A percentile compares a stretch with the other conserved stretches of the same genome.
These are phyloP conservation scores for Lactarius sanguifluus DNA, from an alignment of 768 basidiomycete species.

Conservation along the genomic window DNA sequence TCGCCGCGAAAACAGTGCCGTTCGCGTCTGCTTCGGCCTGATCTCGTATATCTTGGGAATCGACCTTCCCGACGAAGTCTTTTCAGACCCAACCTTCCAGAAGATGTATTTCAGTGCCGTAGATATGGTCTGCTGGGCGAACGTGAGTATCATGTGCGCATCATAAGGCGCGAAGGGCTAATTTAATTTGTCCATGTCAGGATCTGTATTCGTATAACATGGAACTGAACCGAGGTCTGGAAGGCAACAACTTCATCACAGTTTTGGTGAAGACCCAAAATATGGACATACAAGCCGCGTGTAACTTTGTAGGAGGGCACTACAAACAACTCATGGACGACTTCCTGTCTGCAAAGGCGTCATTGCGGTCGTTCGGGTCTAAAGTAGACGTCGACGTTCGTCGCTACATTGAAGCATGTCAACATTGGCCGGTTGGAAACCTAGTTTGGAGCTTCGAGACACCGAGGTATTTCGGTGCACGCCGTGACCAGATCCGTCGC, in stretches of 20 bases:
- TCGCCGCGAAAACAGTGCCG: constrained; percentile 69
- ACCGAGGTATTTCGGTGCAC: constrained; percentile 63
- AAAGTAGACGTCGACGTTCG: constrained; percentile 51
- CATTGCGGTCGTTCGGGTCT: constrained; percentile 50
- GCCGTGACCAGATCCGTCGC: constrained; percentile 48
- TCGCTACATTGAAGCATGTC: constrained; percentile 54
- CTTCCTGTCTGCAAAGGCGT: constrained; percentile 47
- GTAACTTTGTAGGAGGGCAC: constrained; percentile 54
- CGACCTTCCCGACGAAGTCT: constrained; percentile 62
- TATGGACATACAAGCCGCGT: constrained; percentile 56
- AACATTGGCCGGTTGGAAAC: constrained; percentile 63
- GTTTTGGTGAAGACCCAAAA: constrained; percentile 60
- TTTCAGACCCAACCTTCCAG: constrained; percentile 54
- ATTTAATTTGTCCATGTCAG: constrained; percentile 36
- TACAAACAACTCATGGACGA: constrained; percentile 51
- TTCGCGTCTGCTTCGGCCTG: constrained; percentile 61
- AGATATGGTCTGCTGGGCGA: constrained; percentile 70
- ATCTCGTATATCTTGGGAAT: constrained; percentile 60
- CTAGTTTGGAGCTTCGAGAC: constrained; percentile 70
- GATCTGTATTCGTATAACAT: constrained; percentile 73
- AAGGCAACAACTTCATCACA: constrained; percentile 66
- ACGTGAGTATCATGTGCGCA: constrained; percentile 44
- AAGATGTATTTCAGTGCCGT: constrained; percentile 57
- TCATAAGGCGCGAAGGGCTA: background rate
- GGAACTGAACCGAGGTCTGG: constrained; percentile 65